Evolutionary conservation across 1,284 basidiomycete species (phyloP).

Genomic region (Rhodotorula sp.): DNA sequence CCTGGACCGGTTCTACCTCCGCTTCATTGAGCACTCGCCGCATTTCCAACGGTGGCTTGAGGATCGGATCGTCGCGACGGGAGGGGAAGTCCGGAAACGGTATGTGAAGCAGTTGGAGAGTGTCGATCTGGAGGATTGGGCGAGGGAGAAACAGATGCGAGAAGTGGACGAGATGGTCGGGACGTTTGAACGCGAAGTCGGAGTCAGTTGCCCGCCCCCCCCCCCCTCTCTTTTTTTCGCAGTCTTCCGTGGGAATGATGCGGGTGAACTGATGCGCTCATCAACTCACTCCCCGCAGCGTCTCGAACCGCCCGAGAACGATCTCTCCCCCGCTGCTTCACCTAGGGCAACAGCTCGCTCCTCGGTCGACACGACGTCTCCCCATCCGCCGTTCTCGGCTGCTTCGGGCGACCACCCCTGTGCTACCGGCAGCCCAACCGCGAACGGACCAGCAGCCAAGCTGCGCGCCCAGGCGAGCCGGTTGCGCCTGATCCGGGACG

Average conservation of each 20-base stretch:
- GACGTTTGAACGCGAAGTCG: slow-evolving; percentile 21
- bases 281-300: not conserved
- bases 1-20: slow-evolving; percentile 37
- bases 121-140: slow-evolving; percentile 17
- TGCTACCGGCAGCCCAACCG: too few relatives aligned
- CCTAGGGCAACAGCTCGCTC: not conserved
- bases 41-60: slow-evolving; percentile 33
- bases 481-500: too few relatives aligned
- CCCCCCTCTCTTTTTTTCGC: too few relatives aligned
- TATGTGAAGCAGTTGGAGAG: slow-evolving; percentile 31
- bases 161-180: slow-evolving; percentile 26
- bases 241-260: not conserved
- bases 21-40: slow-evolving; percentile 29
- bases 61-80: slow-evolving; percentile 19
- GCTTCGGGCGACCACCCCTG: too few relatives aligned
- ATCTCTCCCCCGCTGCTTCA: not conserved
- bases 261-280: not conserved
- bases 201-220: slow-evolving; percentile 2
- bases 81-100: slow-evolving; percentile 29
- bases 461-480: too few relatives aligned
- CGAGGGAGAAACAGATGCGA: not conserved
- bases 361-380: not conserved
- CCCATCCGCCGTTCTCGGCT: not conserved
- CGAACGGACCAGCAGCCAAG: too few relatives aligned
- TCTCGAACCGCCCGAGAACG: not conserved